Base-by-base conservation (phyloP, 2,329 filamentous ascomycete genomes). In the Phialemoniopsis sp. region DNA sequence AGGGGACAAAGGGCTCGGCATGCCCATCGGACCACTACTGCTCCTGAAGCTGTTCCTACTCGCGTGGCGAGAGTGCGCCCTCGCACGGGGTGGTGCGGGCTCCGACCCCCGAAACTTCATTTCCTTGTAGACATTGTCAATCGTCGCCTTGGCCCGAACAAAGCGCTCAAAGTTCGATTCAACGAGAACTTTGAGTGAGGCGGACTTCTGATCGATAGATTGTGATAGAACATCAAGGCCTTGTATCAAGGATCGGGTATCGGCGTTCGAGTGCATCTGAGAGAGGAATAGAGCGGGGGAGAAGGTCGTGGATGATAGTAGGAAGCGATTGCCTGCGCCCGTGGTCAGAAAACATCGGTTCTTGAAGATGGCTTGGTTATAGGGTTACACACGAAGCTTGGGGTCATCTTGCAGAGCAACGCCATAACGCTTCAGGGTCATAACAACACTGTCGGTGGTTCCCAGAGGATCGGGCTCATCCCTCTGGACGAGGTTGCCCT, bases 121-220 rank as follows among this genome's bases (percentile, higher is more conserved):
- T 62, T 98, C 93, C 46, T 84, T 94, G 66, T 98, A 98, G 38
- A 98, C 93, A 64, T 95, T 95, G 66, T 98, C 93, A 54, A 98
- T 97, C 8, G 91, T 97, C 14, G 91, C 88, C 63, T 98, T 98
- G 32, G 93, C 93, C 46, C 89, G 85, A 40, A 98, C 93, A 67
- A 98, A 98, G 49, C 91, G 85, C 64, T 98, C 94, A 58, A 98
- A 98, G 60, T 98, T 98, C 47, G 88, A 91, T 62, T 98, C 93
- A 17, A 98, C 93, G 14, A 98, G 76, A 10, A 95, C 87, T 59
- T 98, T 98, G 45, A 98, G 76, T 4, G 90, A 96, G 0, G 91
- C 93, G 0, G 91, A 96, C 63, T 98, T 98, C 64, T 97, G 88
- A 55, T 97, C 93, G 54, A 98, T 98, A 1, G 91, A 96, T 45